Base-by-base conservation (phyloP, 2,329 filamentous ascomycete genomes). In the Penicillium sp. region DNA sequence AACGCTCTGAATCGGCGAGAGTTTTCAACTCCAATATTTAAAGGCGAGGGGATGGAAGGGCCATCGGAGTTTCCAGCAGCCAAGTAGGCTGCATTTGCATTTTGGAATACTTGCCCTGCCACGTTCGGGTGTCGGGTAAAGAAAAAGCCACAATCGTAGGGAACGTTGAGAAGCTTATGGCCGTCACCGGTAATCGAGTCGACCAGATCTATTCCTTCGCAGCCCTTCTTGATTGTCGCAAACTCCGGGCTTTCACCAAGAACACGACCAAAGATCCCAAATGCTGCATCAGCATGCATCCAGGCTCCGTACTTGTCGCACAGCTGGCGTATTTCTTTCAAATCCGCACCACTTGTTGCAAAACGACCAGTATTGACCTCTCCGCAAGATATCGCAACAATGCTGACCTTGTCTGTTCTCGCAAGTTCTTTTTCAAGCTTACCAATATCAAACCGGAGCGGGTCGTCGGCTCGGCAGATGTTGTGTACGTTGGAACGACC, bases 131-230 rank as follows among this genome's bases (percentile, higher is more conserved):
- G 79, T 17, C 82, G 80, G 45, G 83, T 88, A 59, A 95, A 80
- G 75, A 95, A 94, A 69, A 96, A 85, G 38, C 90, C 91, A 61
- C 85, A 90, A 67, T 96, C 91, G 61, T 96, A 96, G 0, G 91
- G 90, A 40, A 95, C 88, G 58, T 96, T 96, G 53, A 97, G 77
- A n/a, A 95, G 72, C 64, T 96, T 96, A 68, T 97, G 91, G 0
- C 80, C 86, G 61, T 96, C 90, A 2, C 86, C 83, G 0, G 88
- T 84, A 58, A 96, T 89, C 44, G 87, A 94, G 64, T 96, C 88
- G 3, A 87, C 88, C 2, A 95, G 74, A 53, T 95, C 84, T 12
- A 96, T 67, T 1, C 87, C 87, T 4, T 78, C 75, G 1, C 70
- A 76, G 52, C 69, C 75, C 32, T 64, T 69, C 51, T 69, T 81